Percentiles rank a stretch among this genome's conserved stretches.
Evolutionary conservation across 1,284 basidiomycete genomes (phyloP).

Genomic region (Earliella scabrosa): DNA sequence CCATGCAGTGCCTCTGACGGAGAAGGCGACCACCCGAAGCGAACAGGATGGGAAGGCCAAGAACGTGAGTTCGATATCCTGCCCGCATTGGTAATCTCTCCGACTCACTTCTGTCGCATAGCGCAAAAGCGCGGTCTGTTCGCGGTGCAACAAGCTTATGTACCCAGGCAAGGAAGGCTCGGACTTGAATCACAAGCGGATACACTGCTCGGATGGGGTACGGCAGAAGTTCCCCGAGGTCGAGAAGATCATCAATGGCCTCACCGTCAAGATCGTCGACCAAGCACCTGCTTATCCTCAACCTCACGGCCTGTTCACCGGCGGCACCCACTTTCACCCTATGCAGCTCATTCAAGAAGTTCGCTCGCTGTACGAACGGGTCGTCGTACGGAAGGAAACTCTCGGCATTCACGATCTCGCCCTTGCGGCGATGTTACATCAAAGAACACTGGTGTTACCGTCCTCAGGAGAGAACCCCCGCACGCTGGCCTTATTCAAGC

Average conservation of each 20-base stretch:
- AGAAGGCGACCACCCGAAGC: neutral
- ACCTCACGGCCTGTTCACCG: neutral
- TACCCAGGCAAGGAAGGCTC: conserved; percentile 4
- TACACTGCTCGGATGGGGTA: conserved; percentile 2
- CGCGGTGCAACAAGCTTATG: conserved; percentile 12
- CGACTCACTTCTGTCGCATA: neutral
- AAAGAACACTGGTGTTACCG: neutral
- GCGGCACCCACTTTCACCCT: conserved; percentile 1
- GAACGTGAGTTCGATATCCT: neutral
- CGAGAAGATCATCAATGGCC: neutral
- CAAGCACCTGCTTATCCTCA: conserved; percentile 5
- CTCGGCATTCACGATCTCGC: neutral
- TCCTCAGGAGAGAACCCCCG: neutral
- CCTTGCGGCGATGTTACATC: neutral
- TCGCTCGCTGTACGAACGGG: neutral
- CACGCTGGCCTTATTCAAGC: neutral
- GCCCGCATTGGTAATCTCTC: too few species aligned
- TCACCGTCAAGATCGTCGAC: neutral
- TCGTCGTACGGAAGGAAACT: neutral
- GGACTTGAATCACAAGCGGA: neutral
- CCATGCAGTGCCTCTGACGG: neutral
- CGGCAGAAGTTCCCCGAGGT: neutral
- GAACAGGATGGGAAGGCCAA: neutral
- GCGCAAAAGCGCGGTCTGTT: conserved; percentile 7
- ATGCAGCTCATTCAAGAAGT: neutral